Conservation (phyloP, 192 early-diverging fungal species). For the Coemansia sp. region DNA sequence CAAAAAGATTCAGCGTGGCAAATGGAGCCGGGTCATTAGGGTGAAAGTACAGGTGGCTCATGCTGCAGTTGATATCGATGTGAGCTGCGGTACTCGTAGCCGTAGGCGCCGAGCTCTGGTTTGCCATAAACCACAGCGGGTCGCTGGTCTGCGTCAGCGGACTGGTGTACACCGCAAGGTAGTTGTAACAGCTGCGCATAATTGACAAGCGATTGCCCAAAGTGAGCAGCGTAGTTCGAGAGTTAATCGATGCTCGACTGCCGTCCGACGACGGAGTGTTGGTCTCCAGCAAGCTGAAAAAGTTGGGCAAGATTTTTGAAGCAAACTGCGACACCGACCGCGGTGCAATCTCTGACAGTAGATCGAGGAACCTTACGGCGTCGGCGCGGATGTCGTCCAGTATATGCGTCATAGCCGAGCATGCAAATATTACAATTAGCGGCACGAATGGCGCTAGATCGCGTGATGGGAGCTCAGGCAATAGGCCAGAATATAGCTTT, state of each 20-base stretch:
- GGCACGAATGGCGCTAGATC: slow-evolving; percentile 81
- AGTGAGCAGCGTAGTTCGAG: slow-evolving; percentile 36
- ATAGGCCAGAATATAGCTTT: slow-evolving; percentile 45
- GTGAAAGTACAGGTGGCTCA: slow-evolving; percentile 27
- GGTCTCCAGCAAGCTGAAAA: slow-evolving; percentile 46
- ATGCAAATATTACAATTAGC: slow-evolving; percentile 76
- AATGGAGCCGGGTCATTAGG: slow-evolving; percentile 37
- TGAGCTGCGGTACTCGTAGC: neutral
- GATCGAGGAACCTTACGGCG: slow-evolving; percentile 75
- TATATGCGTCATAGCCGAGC: slow-evolving; percentile 90
- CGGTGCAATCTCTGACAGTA: slow-evolving; percentile 70
- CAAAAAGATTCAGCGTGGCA: slow-evolving; percentile 32
- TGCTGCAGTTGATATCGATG: neutral
- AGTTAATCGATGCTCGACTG: slow-evolving; percentile 18
- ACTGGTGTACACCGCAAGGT: slow-evolving; percentile 31
- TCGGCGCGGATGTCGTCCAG: slow-evolving; percentile 83
- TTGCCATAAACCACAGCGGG: slow-evolving; percentile 42
- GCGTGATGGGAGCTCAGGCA: slow-evolving; percentile 50
- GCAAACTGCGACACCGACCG: slow-evolving; percentile 66
- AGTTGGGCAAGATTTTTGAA: slow-evolving; percentile 58
- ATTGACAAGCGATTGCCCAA: slow-evolving; percentile 40
- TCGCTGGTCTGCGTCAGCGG: slow-evolving; percentile 14
- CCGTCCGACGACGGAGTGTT: slow-evolving; percentile 17
- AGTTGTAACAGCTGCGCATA: slow-evolving; percentile 51
- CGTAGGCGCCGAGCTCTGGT: neutral